Base-by-base conservation (phyloP, 768 basidiomycete species). In the Daedaleopsis sinensis region DNA sequence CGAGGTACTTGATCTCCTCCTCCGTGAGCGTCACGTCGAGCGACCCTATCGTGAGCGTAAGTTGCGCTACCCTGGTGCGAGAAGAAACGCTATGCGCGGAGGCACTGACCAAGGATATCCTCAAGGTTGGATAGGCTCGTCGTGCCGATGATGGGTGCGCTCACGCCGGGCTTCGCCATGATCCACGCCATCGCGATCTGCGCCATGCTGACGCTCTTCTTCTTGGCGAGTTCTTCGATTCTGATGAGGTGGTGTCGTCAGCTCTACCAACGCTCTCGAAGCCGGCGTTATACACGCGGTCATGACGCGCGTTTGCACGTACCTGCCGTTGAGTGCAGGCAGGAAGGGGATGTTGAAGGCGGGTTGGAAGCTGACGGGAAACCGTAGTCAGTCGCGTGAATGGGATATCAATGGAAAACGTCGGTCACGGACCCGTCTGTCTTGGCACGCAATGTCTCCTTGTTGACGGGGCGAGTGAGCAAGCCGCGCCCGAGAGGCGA, bases 1-100 rank as follows among this genome's bases (percentile, higher is more conserved):
- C 80, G 35, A 90, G 78, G 56, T 78, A 77, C 70, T 82, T 79
- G 46, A 84, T 72, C 66, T 90, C 87, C 19, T 87, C 86, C 1
- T 77, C 57, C 27, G 62, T 55, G 10, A 58, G 42, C 47, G 49
- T 48, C 13, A 58, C 57, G 43, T 58, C 15, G 13, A 55, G 27
- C 8, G 55, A 47, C 5, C 39, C 58, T 59, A 16, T 32, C 27
- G 27, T 7, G 4, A 32, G 27, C 27, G 27, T 32, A 7, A 32
- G 27, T 32, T 32, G 27, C 7, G 7, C 27, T 32, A 32, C 27
- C 27, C 27, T 32, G 4, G 27, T 7, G 27, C 27, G 27, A 3
- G 7, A 7, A 32, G 27, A 32, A 32, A 32, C 27, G 27, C 27
- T 32, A 7, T n/a, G 27, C 27, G 3, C 4, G 7, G 27, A 32